Conservation (phyloP, 192 early-diverging fungal species). For the Backusella tuberculispora region DNA sequence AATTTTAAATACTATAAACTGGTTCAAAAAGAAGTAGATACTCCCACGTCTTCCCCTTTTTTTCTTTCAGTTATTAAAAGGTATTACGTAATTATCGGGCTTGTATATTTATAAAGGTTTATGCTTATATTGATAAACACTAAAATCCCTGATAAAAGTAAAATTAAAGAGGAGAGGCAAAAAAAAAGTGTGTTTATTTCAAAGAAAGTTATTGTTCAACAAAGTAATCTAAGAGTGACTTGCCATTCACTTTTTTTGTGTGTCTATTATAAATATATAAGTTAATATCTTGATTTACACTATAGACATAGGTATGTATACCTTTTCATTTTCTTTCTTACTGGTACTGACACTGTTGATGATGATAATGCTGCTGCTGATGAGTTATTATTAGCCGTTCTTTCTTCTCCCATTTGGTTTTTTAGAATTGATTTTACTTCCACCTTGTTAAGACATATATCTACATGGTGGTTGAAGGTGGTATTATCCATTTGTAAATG, state of each 20-base stretch:
- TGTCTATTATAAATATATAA: background rate
- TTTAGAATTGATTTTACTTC: slow-evolving; percentile 28
- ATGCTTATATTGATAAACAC: no score
- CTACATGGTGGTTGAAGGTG: slow-evolving; percentile 30
- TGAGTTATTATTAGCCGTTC: background rate
- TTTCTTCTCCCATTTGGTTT: background rate
- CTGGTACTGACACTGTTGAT: background rate
- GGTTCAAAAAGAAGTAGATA: background rate
- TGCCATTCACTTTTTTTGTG: background rate
- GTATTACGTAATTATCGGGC: background rate
- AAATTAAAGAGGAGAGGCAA: background rate
- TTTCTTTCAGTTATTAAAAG: background rate
- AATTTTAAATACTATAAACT: background rate
- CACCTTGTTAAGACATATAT: slow-evolving; percentile 31
- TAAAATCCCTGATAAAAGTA: no score
- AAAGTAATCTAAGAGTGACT: slow-evolving; percentile 3
- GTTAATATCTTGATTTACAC: no score
- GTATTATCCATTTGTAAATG: slow-evolving; percentile 22
- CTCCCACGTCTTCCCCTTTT: background rate
- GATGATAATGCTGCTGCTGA: background rate
- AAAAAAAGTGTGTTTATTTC: background rate
- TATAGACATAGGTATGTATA: background rate
- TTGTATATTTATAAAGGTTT: no score
- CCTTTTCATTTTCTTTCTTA: slow-evolving; percentile 1
- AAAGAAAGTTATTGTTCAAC: background rate